Conservation (phyloP, 306 rosid genomes). For the Cucumis cinereus region DNA sequence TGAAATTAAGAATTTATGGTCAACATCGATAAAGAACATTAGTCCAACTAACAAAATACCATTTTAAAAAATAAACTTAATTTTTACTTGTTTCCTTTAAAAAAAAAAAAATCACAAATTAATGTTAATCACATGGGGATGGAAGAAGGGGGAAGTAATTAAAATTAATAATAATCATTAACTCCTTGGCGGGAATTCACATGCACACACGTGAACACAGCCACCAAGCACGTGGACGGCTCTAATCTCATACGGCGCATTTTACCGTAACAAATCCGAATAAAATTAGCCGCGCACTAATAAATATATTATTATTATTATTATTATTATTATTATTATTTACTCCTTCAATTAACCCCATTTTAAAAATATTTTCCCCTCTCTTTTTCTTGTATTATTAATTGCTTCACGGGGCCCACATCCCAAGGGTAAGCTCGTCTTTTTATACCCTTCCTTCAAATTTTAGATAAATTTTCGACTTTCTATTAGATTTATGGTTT, state of each 20-base stretch:
- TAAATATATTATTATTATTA: not conserved
- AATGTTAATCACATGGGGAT: constrained; percentile 31
- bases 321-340: not conserved
- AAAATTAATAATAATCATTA: constrained; percentile 13
- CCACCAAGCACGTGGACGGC: constrained; percentile 42
- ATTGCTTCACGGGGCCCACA: not conserved
- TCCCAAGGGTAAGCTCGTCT: not conserved
- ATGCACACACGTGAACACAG: constrained; percentile 55
- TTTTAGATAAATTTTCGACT: no score
- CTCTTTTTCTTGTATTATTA: not conserved
- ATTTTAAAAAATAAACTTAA: not conserved
- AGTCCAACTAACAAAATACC: not conserved
- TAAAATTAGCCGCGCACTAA: not conserved
- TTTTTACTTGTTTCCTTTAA: not conserved
- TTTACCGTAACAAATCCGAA: not conserved
- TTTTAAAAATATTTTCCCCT: not conserved
- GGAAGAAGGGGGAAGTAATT: constrained; percentile 10
- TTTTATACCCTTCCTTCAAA: not conserved
- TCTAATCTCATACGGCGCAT: constrained; percentile 27
- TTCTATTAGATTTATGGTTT: no score
- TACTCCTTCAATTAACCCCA: not conserved
- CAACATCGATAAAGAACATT: not conserved
- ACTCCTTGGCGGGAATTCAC: constrained; percentile 32
- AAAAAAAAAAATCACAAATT: not conserved
- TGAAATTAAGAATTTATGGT: not conserved